Base-by-base conservation (phyloP, 768 basidiomycete species). In the Mycena pura region DNA sequence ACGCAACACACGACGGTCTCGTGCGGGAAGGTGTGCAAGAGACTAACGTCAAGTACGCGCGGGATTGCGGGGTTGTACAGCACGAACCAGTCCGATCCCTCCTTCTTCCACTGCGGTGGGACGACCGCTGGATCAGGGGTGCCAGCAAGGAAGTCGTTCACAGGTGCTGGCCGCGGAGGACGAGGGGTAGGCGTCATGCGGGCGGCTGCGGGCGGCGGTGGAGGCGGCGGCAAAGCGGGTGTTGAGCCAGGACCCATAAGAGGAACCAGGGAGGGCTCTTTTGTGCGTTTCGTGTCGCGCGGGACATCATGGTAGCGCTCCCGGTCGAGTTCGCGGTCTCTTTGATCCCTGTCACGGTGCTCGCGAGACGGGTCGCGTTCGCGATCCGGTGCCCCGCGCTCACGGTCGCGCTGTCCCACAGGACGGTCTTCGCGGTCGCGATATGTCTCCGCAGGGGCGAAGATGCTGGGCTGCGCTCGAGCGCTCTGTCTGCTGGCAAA, bases 1-100 rank as follows among this genome's bases (percentile, higher is more conserved):
- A 98, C 96, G 71, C 96, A 97, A 73, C 96, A 99, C 0, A 84
- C 82, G 10, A 84, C 83, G 44, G 83, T 85, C 54, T 61, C 53
- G 47, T 57, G 63, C 10, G 58, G 52, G 49, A 66, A 57, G 11
- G 61, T 62, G 28, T 62, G 61, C 5, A 62, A 54, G 56, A 61
- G 60, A 43, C 56, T 53, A 50, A 50, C 53, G 25, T 48, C 46
- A 43, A 62, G 61, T 10, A 49, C 57, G 43, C 61, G 61, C 17
- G 61, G 61, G n/a, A 49, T 47, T 25, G 43, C 34, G 19, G 63
- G 50, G 51, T 53, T 59, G 34, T 49, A 49, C 28, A 50, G 45
- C 34, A 64, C 62, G 46, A 62, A 64, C 53, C 58, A 59, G 43
- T 64, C 53, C 3, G 53, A 50, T 19, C 61, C 61, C 22, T 62